phyloP scores from a whole-genome alignment of 2,329 filamentous ascomycete genomes.

The Claviceps capensis region DNA sequence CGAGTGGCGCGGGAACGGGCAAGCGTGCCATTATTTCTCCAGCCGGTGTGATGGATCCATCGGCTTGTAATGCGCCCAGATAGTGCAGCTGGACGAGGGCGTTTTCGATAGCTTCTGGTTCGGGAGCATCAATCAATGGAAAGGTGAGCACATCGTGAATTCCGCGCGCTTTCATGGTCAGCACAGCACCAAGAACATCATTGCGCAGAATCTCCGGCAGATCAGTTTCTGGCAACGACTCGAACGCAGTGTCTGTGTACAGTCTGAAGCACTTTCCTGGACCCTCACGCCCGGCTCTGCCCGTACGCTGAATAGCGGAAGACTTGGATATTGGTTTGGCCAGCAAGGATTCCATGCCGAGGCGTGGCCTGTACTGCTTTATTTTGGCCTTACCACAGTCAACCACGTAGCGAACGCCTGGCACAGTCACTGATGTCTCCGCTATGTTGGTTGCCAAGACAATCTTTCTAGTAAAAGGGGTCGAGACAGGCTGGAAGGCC shows the following conservation, averaged over 20 bases:
- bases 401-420: constrained; percentile 80
- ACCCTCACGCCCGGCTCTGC: constrained; percentile 84
- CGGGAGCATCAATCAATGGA: constrained; percentile 72
- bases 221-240: constrained; percentile 56
- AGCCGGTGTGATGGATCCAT: constrained; percentile 57
- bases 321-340: constrained; percentile 87
- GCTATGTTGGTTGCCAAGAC: constrained; percentile 94
- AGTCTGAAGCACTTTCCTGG: constrained; percentile 81
- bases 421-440: constrained; percentile 94
- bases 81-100: constrained; percentile 68
- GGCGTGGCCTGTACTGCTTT: constrained; percentile 72
- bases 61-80: constrained; percentile 60
- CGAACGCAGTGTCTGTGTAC: constrained; percentile 70
- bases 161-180: constrained; percentile 89
- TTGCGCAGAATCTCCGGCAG: constrained; percentile 83
- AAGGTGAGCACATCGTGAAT: constrained; percentile 72
- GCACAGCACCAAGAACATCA: constrained; percentile 70
- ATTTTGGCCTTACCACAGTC: constrained; percentile 91
- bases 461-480: constrained; percentile 67
- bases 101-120: constrained; percentile 64
- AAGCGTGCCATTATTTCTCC: constrained; percentile 71
- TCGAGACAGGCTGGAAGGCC: constrained; percentile 65
- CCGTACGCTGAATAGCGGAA: constrained; percentile 80
- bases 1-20: constrained; percentile 69
- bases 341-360: constrained; percentile 82